Conservation (phyloP, 2,329 filamentous ascomycete species). For the Diatrype stigma region DNA sequence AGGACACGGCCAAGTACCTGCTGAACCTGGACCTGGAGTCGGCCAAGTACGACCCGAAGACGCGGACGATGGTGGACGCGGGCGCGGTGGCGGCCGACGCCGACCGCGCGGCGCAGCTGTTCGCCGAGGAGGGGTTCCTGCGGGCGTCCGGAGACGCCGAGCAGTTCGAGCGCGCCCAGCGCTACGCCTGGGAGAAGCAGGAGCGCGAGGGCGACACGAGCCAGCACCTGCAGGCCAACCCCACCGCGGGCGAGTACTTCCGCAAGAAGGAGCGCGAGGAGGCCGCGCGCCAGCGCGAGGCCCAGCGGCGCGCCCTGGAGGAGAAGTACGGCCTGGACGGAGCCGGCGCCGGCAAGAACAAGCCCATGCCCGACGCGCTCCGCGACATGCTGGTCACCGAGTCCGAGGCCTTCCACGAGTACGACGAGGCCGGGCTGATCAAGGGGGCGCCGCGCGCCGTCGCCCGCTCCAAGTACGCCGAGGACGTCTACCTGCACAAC, state of each 20-base stretch:
- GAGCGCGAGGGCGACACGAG: constrained; percentile 74
- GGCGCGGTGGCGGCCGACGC: constrained; percentile 66
- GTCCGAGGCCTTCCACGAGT: constrained; percentile 86
- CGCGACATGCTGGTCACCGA: constrained; percentile 68
- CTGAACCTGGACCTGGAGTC: constrained; percentile 93
- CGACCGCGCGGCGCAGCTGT: constrained; percentile 75
- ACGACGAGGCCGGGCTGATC: constrained; percentile 83
- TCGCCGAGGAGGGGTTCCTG: constrained; percentile 91
- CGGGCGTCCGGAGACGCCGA: constrained; percentile 84
- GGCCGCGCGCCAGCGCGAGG: constrained; percentile 61
- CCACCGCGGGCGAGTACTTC: constrained; percentile 82
- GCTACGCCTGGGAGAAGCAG: constrained; percentile 93
- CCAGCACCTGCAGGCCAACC: constrained; percentile 91
- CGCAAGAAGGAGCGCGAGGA: constrained; percentile 78
- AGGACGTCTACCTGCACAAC: constrained; percentile 85
- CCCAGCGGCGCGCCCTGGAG: constrained; percentile 64
- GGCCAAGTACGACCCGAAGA: constrained; percentile 97
- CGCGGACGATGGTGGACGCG: constrained; percentile 80
- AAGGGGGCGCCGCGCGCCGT: constrained; percentile 77
- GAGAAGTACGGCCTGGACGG: constrained; percentile 84
- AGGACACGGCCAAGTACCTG: constrained; percentile 96
- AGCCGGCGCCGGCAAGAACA: constrained; percentile 43
- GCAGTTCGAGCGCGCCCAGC: constrained; percentile 85
- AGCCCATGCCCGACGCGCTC: constrained; percentile 54
- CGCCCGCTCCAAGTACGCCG: constrained; percentile 85